phyloP scores from a whole-genome alignment of 306 rosid species.

The barrel medic (Medicago truncatula) region MtrunA17r5.0-ANR NC_053043.1:13372001-13372500 shows the following conservation, averaged over 20 bases:
- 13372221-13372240: not conserved
- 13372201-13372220: constrained; percentile 13
- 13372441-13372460: not conserved
- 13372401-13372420: not conserved
- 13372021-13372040: constrained; percentile 7
- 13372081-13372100: not conserved
- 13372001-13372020: not conserved
- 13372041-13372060: not conserved
- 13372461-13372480: constrained; percentile 96
- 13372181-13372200: constrained; percentile 26
- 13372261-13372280: not conserved
- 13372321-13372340: not conserved
- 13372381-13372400: not conserved
- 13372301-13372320: no score
- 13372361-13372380: not conserved
- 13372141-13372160: constrained; percentile 13
- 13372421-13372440: not conserved
- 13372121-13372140: constrained; percentile 35
- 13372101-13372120: constrained; percentile 20
- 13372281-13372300: not conserved
- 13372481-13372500: constrained; percentile 95
- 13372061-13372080: not conserved
- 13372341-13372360: not conserved
- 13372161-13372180: constrained; percentile 27
- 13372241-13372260: not conserved